Evolutionary conservation across 2,329 filamentous ascomycete genomes (phyloP), one percentile per base, ranked within the genome.

Genomic region (Epichloe baconii): DNA sequence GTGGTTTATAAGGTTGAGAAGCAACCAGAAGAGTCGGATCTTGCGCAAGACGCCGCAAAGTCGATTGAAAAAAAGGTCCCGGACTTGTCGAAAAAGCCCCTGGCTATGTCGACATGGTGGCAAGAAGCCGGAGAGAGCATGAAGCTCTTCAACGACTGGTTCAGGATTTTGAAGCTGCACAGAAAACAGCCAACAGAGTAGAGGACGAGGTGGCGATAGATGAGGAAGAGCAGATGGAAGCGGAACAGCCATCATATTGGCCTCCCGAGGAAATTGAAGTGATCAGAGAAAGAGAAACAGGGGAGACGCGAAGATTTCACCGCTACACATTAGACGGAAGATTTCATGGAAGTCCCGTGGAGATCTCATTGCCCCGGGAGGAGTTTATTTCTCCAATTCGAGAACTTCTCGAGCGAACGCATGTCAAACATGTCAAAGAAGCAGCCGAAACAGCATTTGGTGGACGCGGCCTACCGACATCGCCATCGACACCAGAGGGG

Each of bases 381-480:
- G 73, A 78, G 3, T 76, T 96, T 41, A 75, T 86, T 8, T 70
- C 77, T 3, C 89, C 89, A 0, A 82, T 95, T 17, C 74, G 79
- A 2, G 68, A 77, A 4, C 73, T 95, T 2, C 73, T 97, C 2
- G 74, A 75, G 14, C 73, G 83, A 51, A 79, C 81, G 50, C 79
- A 88, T 52, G 79, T 82, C 43, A 85, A 82, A 52, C 93, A 98
- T 62, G 72, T 97, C 35, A 74, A 76, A 36, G 77, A 84, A 52
- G 77, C 85, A 1, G 86, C 90, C 0, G 80, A 87, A 57, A 77
- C 74, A 43, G 75, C 80, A 1, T 91, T 95, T 63, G 91, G 90
- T 43, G 91, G 91, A 0, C 68, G 68, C 3, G 80, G 82, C 0
- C 71, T 97, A 15, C 90, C 90, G 3, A 76, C 85, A 61, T 94